phyloP scores from a whole-genome alignment of 352 stramenopile genomes.

The Globisporangium irregulare region DNA sequence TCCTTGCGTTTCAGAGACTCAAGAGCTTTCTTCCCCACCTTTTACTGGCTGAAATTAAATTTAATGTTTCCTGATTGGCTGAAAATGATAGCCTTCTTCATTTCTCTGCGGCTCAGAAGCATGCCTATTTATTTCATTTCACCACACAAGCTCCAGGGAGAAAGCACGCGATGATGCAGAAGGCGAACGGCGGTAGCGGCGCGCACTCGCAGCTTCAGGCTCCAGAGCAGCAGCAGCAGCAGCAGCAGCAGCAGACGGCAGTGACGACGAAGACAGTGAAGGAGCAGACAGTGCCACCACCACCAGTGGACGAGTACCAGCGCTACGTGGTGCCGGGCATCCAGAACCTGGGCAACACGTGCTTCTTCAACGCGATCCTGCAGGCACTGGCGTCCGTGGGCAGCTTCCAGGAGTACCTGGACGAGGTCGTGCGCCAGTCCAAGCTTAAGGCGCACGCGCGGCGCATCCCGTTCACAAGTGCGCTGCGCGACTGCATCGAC shows the following conservation, averaged over 20 bases:
- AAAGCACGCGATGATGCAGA: slow-evolving; percentile 10
- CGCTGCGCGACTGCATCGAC: slow-evolving; percentile 61
- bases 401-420: slow-evolving; percentile 68
- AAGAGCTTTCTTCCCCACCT: not conserved
- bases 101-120: slow-evolving; percentile 12
- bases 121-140: slow-evolving; percentile 4
- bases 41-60: slow-evolving; percentile 5
- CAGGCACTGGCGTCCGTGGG: slow-evolving; percentile 74
- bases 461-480: slow-evolving; percentile 59
- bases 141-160: not conserved
- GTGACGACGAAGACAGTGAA: not conserved
- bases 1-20: not conserved
- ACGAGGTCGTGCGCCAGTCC: slow-evolving; percentile 48
- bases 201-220: slow-evolving; percentile 4
- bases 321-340: slow-evolving; percentile 57
- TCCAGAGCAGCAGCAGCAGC: slow-evolving; percentile 1
- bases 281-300: not conserved
- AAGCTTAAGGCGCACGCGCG: slow-evolving; percentile 29
- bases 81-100: not conserved
- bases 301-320: slow-evolving; percentile 12
- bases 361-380: slow-evolving; percentile 89
- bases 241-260: not conserved
- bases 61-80: not conserved
- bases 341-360: slow-evolving; percentile 89
- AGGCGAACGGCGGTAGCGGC: not conserved